Base-by-base conservation (phyloP, 2,329 filamentous ascomycete species). In the Exophiala bonariae region DNA sequence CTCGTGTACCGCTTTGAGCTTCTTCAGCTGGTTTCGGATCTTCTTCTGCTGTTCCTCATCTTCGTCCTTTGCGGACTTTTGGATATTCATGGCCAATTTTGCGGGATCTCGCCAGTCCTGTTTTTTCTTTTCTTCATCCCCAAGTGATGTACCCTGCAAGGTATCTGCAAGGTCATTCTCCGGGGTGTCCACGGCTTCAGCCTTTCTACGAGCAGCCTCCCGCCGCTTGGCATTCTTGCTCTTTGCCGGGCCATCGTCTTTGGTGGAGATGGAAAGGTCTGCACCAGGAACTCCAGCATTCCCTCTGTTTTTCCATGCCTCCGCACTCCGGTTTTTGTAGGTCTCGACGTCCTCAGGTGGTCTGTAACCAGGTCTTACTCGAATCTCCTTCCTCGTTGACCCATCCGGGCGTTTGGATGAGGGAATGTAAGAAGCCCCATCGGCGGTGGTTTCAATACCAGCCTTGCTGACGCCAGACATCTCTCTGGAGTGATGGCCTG, bases 301-400 rank as follows among this genome's bases (percentile, higher is more conserved):
- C 19, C 80, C 82, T 42, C 89, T 83, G 59, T 82, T 89, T 63
- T 89, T 89, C 73, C 87, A 96, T 40, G 82, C 83, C 65, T 93
- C 87, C 40, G 91, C 91, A 1, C 85, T 90, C 47, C 88, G 85
- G 69, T 95, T 96, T 74, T 90, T 95, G 79, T 99, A 99, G 36
- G 96, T 77, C 64, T 96, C 90, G 55, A 97, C 86, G 69, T 99
- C 93, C 71, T 99, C 93, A 1, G 91, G 89, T 1, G 93, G 95
- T 26, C 85, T 84, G 70, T 96, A 99, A 44, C 93, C 95, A 0
- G 93, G 92, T 22, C 89, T 83, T 52, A 99, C 89, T 63, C 89
- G 89, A 65, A 97, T 97, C 62, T 96, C 92, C 64, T 88, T 95
- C 47, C 93, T 83, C n/a, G 88, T 88, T 41, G 86, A 89, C 48